A percentile compares a stretch with the other conserved stretches of the same genome.
phyloP scores from a whole-genome alignment of 306 rosid species.

The Dalbergia cochinchinensis region DNA sequence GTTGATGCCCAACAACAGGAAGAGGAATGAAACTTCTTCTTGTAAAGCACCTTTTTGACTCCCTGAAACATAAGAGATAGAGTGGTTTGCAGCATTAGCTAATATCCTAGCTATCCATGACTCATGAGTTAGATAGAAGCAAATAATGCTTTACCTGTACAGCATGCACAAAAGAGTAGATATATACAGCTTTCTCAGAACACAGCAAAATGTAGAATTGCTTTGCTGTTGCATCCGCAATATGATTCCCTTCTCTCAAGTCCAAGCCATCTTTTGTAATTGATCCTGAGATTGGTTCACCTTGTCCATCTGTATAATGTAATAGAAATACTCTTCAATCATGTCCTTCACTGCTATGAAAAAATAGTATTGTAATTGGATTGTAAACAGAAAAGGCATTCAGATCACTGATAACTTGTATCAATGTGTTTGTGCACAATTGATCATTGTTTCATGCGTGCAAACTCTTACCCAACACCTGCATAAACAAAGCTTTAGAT shows the following conservation, averaged over 20 bases:
- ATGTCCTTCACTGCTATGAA: slow-evolving; percentile 37
- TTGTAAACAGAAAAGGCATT: slow-evolving; percentile 20
- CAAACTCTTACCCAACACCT: slow-evolving; percentile 72
- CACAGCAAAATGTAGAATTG: slow-evolving; percentile 66
- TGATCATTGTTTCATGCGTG: slow-evolving; percentile 25
- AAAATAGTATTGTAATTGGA: slow-evolving; percentile 15
- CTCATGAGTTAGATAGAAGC: slow-evolving; percentile 7
- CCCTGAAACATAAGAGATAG: slow-evolving; percentile 62
- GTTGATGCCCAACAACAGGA: slow-evolving; percentile 93
- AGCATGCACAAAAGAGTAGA: slow-evolving; percentile 78
- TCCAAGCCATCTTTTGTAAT: slow-evolving; percentile 49
- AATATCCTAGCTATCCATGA: slow-evolving; percentile 4
- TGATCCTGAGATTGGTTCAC: slow-evolving; percentile 49
- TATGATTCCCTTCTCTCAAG: slow-evolving; percentile 52
- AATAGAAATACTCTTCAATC: not conserved
- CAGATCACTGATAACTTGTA: not conserved
- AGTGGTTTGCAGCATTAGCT: slow-evolving; percentile 33
- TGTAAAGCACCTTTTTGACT: slow-evolving; percentile 81
- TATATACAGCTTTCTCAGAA: slow-evolving; percentile 85
- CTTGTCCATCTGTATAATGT: slow-evolving; percentile 61
- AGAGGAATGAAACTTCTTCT: slow-evolving; percentile 78
- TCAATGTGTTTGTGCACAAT: not conserved
- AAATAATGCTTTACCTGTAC: slow-evolving; percentile 64
- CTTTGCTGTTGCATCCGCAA: slow-evolving; percentile 58
- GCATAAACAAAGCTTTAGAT: slow-evolving; percentile 77